Base-by-base conservation (phyloP, 2,329 filamentous ascomycete species). In the Colletotrichum liriopes region DNA sequence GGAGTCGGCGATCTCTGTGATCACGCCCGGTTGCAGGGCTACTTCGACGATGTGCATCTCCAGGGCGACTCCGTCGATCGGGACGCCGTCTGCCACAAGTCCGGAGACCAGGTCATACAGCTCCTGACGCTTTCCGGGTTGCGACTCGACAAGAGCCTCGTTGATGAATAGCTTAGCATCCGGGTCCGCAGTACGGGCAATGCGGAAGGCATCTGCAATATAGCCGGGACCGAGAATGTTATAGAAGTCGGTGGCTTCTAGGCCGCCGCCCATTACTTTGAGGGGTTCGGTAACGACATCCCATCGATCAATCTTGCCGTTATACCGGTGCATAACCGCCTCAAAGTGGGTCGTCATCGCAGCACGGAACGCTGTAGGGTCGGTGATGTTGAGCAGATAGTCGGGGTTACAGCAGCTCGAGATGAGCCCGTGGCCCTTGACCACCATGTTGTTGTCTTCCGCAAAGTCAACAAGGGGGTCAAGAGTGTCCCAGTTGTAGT, bases 101-200 rank as follows among this genome's bases (percentile, higher is more conserved):
- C 85, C 85, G 23, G 76, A 82, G 43, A 84, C 84, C 65, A 84
- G 32, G 37, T 71, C 55, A 61, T 65, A 71, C 20, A 71, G 56
- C 37, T 65, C 67, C 49, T 71, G 62, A 20, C 67, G 62, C 84
- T 94, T 94, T 72, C 86, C 83, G 76, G 87, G 86, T 74, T 76
- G 85, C 18, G 91, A 85, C 52, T 81, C 84, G 81, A 93, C 91
- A 61, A 93, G 86, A 83, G 92, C 93, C 82, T 87, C 92, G 82
- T 94, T 94, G 83, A 94, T 92, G 84, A 93, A 94, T 41, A 94
- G 86, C 82, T 91, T 92, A 2, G 90, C 91, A 67, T 81, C 76
- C 2, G 92, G 91, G 79, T 94, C 92, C 16, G 91, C 92, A 9
- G 85, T 85, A 60, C 88, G 88, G 37, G 93, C 93, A 16, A 92